These are phyloP conservation scores for Ophiostoma tasmaniense DNA, from an alignment of 2,329 filamentous ascomycete species.

Conservation along the genomic window DNA sequence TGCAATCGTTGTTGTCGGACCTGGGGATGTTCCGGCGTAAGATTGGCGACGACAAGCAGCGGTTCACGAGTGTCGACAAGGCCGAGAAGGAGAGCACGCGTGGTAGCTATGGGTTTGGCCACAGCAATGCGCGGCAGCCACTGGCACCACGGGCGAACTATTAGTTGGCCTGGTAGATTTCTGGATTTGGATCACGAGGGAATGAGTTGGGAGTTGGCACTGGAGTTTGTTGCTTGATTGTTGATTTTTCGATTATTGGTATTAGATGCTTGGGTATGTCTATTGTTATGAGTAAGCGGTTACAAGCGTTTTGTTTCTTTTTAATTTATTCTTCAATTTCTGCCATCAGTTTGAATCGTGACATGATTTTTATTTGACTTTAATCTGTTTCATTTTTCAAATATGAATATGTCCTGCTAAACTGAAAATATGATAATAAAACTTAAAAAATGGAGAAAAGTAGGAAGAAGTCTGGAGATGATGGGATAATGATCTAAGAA, in stretches of 20 bases:
- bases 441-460: too few species aligned
- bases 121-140: neutral
- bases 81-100: neutral
- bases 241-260: neutral
- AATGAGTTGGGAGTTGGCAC: neutral
- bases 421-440: too few species aligned
- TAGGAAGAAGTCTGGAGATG: too few species aligned
- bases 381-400: too few species aligned
- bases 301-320: neutral
- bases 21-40: conserved; percentile 74
- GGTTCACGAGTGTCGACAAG: conserved; percentile 59
- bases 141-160: neutral
- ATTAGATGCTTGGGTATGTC: neutral
- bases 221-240: neutral
- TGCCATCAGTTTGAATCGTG: neutral
- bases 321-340: neutral
- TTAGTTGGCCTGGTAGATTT: neutral
- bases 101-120: conserved; percentile 29
- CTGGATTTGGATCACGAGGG: neutral
- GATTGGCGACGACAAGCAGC: conserved; percentile 68
- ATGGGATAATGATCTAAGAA: too few species aligned
- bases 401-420: too few species aligned
- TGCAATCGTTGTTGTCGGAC: conserved; percentile 75
- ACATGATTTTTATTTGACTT: neutral
- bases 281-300: neutral